These are phyloP conservation scores for Boletus subparvulus DNA, from an alignment of 768 basidiomycete species.

Conservation along the genomic window DNA sequence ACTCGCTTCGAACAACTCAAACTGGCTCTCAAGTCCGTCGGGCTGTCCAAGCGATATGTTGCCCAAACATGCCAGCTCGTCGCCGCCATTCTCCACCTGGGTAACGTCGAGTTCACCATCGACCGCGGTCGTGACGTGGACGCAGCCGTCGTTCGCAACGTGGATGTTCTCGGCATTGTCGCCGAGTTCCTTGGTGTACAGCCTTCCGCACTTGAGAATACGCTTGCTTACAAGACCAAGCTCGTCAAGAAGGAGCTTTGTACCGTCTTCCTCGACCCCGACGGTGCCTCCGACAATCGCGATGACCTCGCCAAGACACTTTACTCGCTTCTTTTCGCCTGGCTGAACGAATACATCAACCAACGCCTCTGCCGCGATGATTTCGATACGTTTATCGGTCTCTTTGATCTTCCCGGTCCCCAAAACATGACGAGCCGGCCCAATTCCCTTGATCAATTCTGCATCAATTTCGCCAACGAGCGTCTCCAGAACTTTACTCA, in stretches of 20 bases:
- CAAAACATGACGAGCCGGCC: conserved; percentile 86
- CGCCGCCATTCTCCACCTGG: conserved; percentile 94
- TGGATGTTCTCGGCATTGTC: conserved; percentile 76
- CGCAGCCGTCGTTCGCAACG: conserved; percentile 88
- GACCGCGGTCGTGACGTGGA: conserved; percentile 86
- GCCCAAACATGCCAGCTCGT: conserved; percentile 94
- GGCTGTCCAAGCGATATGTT: conserved; percentile 91
- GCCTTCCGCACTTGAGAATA: conserved; percentile 66
- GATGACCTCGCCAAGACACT: conserved; percentile 93
- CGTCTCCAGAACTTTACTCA: conserved; percentile 68
- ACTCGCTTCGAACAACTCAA: conserved; percentile 92
- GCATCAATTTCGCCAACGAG: conserved; percentile 96
- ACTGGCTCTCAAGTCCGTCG: conserved; percentile 88
- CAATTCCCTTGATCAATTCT: conserved; percentile 95
- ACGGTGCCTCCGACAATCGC: conserved; percentile 88
- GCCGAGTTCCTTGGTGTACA: conserved; percentile 90
- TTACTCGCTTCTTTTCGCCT: conserved; percentile 92
- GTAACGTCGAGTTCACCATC: conserved; percentile 89
- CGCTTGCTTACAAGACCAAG: conserved; percentile 89
- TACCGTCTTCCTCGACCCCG: conserved; percentile 92
- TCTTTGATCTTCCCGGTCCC: conserved; percentile 91
- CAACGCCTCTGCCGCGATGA: conserved; percentile 93
- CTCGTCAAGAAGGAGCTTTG: conserved; percentile 96
- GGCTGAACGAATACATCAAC: conserved; percentile 96
- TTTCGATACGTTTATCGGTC: conserved; percentile 86